These are phyloP conservation scores for Metschnikowia amazonensis DNA, from an alignment of 805 yeast species.

Conservation along the genomic window DNA sequence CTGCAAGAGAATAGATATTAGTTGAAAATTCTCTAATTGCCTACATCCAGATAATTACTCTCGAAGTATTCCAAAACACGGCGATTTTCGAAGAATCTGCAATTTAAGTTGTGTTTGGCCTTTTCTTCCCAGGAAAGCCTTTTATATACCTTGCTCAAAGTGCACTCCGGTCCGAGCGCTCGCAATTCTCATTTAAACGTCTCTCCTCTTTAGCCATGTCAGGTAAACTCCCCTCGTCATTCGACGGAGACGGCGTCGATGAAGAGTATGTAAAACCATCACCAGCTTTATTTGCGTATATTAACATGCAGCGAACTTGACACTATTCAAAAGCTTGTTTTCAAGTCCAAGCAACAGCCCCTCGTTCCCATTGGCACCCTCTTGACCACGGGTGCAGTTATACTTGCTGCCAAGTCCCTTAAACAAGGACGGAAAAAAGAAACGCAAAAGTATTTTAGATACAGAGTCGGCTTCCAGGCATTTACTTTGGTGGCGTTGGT, in stretches of 20 bases:
- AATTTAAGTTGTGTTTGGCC: too few species aligned
- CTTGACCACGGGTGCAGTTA: conserved; percentile 76
- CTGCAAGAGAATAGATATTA: too few species aligned
- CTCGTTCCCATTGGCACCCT: conserved; percentile 80
- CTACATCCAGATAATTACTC: too few species aligned
- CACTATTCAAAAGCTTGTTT: conserved; percentile 53
- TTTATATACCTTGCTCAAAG: neutral
- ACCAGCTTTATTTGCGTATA: conserved; percentile 4
- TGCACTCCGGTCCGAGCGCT: conserved; percentile 4
- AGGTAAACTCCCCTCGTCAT: conserved; percentile 43
- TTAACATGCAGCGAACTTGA: conserved; percentile 31
- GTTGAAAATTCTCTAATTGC: too few species aligned
- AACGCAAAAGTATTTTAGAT: conserved; percentile 84
- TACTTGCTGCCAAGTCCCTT: conserved; percentile 72
- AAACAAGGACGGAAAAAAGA: conserved; percentile 65
- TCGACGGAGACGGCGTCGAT: conserved; percentile 34
- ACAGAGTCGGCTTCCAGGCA: conserved; percentile 86
- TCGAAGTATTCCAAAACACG: too few species aligned
- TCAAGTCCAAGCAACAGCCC: conserved; percentile 79
- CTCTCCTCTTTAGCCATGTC: conserved; percentile 7
- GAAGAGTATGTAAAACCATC: conserved; percentile 43
- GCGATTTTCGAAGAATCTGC: too few species aligned
- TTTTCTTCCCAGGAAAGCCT: neutral
- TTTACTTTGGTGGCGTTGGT: conserved; percentile 79
- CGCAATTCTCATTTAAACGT: neutral